These are phyloP conservation scores for Paraphoma chrysanthemicola DNA, from an alignment of 2,329 filamentous ascomycete genomes.

Conservation along the genomic window DNA sequence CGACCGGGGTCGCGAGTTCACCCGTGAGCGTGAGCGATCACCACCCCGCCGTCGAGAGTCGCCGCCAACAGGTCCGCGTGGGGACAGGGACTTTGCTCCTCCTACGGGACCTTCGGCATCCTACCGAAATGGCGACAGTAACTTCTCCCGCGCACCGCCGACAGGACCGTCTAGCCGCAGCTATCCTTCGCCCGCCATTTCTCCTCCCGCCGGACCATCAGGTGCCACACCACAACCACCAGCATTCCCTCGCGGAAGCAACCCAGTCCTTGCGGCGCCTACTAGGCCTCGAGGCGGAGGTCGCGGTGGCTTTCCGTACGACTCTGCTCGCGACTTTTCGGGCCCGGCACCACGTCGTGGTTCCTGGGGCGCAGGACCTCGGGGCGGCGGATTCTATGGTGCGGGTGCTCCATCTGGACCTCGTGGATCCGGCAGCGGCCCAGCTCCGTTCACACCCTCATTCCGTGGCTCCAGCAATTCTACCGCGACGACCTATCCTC, in stretches of 20 bases:
- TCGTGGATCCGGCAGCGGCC: slow-evolving; percentile 35
- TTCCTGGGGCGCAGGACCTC: slow-evolving; percentile 42
- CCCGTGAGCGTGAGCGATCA: slow-evolving; percentile 39
- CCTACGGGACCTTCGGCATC: slow-evolving; percentile 46
- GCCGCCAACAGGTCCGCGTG: slow-evolving; percentile 45
- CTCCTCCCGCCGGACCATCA: slow-evolving; percentile 49
- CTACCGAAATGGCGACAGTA: slow-evolving; percentile 46
- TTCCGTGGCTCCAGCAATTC: slow-evolving; percentile 53
- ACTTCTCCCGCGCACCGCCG: slow-evolving; percentile 46
- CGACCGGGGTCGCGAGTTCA: slow-evolving; percentile 32
- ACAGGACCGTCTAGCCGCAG: slow-evolving; percentile 47
- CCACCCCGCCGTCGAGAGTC: slow-evolving; percentile 48
- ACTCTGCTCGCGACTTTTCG: slow-evolving; percentile 44
- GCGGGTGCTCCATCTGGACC: slow-evolving; percentile 44
- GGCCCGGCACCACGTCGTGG: slow-evolving; percentile 43
- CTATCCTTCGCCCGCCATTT: slow-evolving; percentile 47
- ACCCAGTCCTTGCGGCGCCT: slow-evolving; percentile 49
- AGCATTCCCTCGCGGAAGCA: slow-evolving; percentile 41
- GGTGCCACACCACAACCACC: slow-evolving; percentile 40
- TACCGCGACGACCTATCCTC: slow-evolving; percentile 55
- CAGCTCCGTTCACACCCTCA: slow-evolving; percentile 40
- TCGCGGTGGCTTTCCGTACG: slow-evolving; percentile 50
- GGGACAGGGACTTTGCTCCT: slow-evolving; percentile 45
- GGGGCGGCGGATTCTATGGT: slow-evolving; percentile 38
- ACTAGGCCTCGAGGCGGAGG: slow-evolving; percentile 50